Evolutionary conservation across 169 alveolate genomes (phyloP).

Genomic region (Plasmodium coatneyi): DNA sequence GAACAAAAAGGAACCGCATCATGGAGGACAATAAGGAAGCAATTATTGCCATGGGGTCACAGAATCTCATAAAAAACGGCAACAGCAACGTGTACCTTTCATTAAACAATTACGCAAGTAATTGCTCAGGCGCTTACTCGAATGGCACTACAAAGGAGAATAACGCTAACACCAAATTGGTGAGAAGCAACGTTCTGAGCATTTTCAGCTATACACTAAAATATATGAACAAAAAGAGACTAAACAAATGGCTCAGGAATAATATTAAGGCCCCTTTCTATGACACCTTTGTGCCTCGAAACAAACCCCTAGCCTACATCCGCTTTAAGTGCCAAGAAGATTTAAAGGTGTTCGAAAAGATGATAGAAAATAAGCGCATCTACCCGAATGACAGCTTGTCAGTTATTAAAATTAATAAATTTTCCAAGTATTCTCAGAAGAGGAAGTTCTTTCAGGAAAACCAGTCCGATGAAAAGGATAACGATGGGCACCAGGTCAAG

Average conservation of each 20-base stretch:
- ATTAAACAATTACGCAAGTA: slow-evolving; percentile 33
- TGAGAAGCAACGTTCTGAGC: slow-evolving; percentile 44
- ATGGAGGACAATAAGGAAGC: slow-evolving; percentile 28
- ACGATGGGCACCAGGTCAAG: background rate
- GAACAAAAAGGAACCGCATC: background rate
- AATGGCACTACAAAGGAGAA: slow-evolving; percentile 3
- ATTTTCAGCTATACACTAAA: slow-evolving; percentile 72
- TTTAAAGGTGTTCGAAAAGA: slow-evolving; percentile 47
- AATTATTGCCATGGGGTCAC: slow-evolving; percentile 12
- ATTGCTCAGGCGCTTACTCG: background rate
- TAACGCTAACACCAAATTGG: slow-evolving; percentile 7
- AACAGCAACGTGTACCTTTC: slow-evolving; percentile 35
- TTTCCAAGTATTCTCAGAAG: slow-evolving; percentile 9
- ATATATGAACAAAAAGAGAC: slow-evolving; percentile 67
- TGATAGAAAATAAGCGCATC: slow-evolving; percentile 72
- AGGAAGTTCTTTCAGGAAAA: slow-evolving; percentile 19
- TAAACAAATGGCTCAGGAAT: slow-evolving; percentile 65
- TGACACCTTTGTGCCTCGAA: slow-evolving; percentile 61
- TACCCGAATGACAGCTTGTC: slow-evolving; percentile 56
- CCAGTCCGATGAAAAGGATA: background rate
- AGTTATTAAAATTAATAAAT: slow-evolving; percentile 49
- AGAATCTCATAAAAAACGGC: background rate
- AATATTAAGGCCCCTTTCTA: slow-evolving; percentile 62
- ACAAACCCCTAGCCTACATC: slow-evolving; percentile 63
- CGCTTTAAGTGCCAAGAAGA: slow-evolving; percentile 36